Conservation (phyloP, 768 basidiomycete genomes). For the Paxillus involutus region DNA sequence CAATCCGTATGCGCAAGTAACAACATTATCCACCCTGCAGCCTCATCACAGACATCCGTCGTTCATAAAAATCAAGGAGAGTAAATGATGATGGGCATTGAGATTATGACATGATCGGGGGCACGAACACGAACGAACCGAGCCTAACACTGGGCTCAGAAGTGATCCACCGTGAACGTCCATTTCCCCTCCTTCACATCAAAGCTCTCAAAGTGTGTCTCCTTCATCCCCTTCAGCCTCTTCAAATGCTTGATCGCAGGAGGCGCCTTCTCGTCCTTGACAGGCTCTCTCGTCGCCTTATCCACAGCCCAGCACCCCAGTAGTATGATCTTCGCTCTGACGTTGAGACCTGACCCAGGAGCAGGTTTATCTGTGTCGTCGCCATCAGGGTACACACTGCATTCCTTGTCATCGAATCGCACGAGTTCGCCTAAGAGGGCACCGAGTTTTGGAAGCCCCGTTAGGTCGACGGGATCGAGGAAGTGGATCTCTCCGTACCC, state of each 20-base stretch:
- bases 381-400: slow-evolving; percentile 90
- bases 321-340: slow-evolving; percentile 75
- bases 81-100: not conserved
- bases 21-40: not conserved
- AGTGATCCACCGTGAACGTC: slow-evolving; percentile 94
- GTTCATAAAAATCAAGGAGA: not conserved
- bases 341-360: slow-evolving; percentile 85
- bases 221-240: slow-evolving; percentile 79
- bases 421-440: slow-evolving; percentile 86
- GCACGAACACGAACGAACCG: not conserved
- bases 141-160: slow-evolving; percentile 43
- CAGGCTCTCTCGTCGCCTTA: slow-evolving; percentile 86
- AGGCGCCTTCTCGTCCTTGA: slow-evolving; percentile 80
- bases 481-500: slow-evolving; percentile 88
- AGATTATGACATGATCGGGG: not conserved
- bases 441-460: slow-evolving; percentile 74
- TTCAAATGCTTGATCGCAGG: slow-evolving; percentile 70
- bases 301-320: slow-evolving; percentile 86
- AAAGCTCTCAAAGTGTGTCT: slow-evolving; percentile 82
- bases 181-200: slow-evolving; percentile 82
- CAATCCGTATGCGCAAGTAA: slow-evolving; percentile 3
- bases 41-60: not conserved
- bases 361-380: slow-evolving; percentile 84
- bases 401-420: slow-evolving; percentile 88
- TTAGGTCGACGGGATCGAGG: slow-evolving; percentile 83